phyloP scores from a whole-genome alignment of 2,329 filamentous ascomycete genomes.

The Cladosporium sp. region DNA sequence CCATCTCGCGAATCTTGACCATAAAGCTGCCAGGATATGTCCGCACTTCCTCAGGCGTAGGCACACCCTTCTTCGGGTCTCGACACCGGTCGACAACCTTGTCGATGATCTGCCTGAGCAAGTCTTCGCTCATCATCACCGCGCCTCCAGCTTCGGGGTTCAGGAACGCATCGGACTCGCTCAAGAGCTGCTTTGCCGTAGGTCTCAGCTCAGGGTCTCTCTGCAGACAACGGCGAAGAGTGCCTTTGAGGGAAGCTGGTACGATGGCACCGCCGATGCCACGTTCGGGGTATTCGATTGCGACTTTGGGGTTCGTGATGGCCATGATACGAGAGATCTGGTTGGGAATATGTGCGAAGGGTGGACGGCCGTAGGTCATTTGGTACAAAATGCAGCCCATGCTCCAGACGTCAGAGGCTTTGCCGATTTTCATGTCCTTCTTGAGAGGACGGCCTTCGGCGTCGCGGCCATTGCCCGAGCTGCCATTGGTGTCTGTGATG shows the following conservation, averaged over 20 bases:
- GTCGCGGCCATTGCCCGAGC: constrained; percentile 43
- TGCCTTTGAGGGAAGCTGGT: constrained; percentile 57
- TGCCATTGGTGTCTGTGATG: constrained; percentile 79
- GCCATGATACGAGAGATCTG: constrained; percentile 84
- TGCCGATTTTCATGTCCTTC: constrained; percentile 92
- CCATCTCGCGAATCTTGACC: constrained; percentile 49
- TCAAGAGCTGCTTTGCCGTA: constrained; percentile 59
- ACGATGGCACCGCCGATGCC: constrained; percentile 66
- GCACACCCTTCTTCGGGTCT: constrained; percentile 53
- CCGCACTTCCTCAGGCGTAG: constrained; percentile 58
- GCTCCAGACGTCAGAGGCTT: constrained; percentile 94
- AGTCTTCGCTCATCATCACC: constrained; percentile 58
- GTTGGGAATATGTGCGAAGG: constrained; percentile 89
- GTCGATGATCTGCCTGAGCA: constrained; percentile 60
- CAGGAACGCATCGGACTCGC: constrained; percentile 58
- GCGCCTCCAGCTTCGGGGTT: constrained; percentile 55
- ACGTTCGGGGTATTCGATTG: constrained; percentile 69
- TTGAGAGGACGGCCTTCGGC: constrained; percentile 50
- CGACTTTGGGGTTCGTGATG: constrained; percentile 76
- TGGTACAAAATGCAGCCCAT: constrained; percentile 96
- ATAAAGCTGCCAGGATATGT: constrained; percentile 52
- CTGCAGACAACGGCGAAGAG: constrained; percentile 60
- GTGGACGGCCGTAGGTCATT: constrained; percentile 95
- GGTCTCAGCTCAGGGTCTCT: constrained; percentile 60
- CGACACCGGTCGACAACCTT: constrained; percentile 63